A percentile compares a stretch with the other conserved stretches of the same genome.
These are phyloP conservation scores for Colletotrichum musae DNA, from an alignment of 2,329 filamentous ascomycete genomes.

Conservation along the genomic window DNA sequence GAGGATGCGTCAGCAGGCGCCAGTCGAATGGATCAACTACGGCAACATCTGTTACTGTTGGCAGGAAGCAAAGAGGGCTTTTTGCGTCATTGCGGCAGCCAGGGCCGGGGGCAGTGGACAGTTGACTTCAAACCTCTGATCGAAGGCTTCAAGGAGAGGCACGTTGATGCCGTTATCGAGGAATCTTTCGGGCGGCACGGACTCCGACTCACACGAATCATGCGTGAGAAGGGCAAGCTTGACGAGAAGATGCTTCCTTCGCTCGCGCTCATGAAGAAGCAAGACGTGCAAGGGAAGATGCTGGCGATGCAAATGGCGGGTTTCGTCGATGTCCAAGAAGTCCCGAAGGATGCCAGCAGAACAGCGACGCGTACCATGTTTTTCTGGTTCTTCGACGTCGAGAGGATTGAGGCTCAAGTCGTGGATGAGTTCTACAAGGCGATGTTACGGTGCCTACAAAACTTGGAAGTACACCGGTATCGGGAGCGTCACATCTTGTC, in stretches of 20 bases:
- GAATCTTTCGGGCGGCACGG: constrained; percentile 83
- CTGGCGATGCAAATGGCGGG: constrained; percentile 89
- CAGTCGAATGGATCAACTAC: constrained; percentile 71
- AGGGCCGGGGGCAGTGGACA: constrained; percentile 81
- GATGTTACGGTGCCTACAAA: constrained; percentile 88
- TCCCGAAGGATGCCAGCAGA: constrained; percentile 88
- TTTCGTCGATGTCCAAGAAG: constrained; percentile 92
- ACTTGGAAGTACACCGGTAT: constrained; percentile 81
- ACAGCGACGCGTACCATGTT: constrained; percentile 88
- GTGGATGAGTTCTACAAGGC: constrained; percentile 89
- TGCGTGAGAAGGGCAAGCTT: constrained; percentile 90
- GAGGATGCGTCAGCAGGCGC: constrained; percentile 61
- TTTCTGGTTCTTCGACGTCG: constrained; percentile 90
- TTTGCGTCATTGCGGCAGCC: constrained; percentile 74
- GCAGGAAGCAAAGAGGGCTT: constrained; percentile 79
- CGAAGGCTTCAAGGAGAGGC: constrained; percentile 78
- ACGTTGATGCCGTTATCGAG: constrained; percentile 86
- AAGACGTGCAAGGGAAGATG: constrained; percentile 87
- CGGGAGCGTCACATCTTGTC: constrained; percentile 81
- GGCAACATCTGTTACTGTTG: constrained; percentile 81
- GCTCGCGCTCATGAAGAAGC: constrained; percentile 85
- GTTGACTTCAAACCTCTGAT: constrained; percentile 85
- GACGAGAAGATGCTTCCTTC: constrained; percentile 91
- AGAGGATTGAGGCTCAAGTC: constrained; percentile 78
- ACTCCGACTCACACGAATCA: constrained; percentile 86